Evolutionary conservation across 2,329 filamentous ascomycete genomes (phyloP).

Genomic region (Fusarium concolor): DNA sequence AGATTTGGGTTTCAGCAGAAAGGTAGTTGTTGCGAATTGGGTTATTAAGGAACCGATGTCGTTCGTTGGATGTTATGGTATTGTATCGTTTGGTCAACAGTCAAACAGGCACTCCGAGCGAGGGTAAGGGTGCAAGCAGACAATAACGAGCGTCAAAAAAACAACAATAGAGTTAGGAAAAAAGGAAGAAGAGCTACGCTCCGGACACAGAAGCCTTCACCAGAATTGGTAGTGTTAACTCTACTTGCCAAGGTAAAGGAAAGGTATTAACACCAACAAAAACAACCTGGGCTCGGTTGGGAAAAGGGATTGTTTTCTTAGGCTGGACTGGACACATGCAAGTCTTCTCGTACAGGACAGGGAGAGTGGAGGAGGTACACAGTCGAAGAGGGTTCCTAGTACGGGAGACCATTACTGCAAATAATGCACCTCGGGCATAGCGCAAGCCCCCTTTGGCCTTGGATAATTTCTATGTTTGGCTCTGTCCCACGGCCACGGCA

Average conservation of each 20-base stretch:
- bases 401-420: slow-evolving; percentile 23
- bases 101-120: slow-evolving; percentile 40
- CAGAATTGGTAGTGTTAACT: slow-evolving; percentile 36
- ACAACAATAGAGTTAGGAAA: slow-evolving; percentile 17
- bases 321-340: slow-evolving; percentile 38
- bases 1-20: slow-evolving; percentile 16
- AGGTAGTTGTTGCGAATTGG: slow-evolving; percentile 4
- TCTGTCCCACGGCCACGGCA: slow-evolving; percentile 41
- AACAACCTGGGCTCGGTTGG: slow-evolving; percentile 34
- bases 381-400: slow-evolving; percentile 18
- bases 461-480: slow-evolving; percentile 45
- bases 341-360: slow-evolving; percentile 24
- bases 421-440: slow-evolving; percentile 30
- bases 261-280: slow-evolving; percentile 38
- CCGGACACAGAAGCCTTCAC: slow-evolving; percentile 39
- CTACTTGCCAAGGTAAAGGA: slow-evolving; percentile 20
- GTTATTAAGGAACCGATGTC: slow-evolving; percentile 13
- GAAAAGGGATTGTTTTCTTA: slow-evolving; percentile 50
- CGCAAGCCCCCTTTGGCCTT: slow-evolving; percentile 28
- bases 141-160: slow-evolving; percentile 46
- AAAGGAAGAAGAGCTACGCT: slow-evolving; percentile 29
- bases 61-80: slow-evolving; percentile 14
- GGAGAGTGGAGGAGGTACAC: slow-evolving; percentile 7
- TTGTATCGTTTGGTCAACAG: slow-evolving; percentile 14
- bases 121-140: slow-evolving; percentile 35